Evolutionary conservation across 2,329 filamentous ascomycete species (phyloP).

Genomic region (Tolypocladium nubicola): DNA sequence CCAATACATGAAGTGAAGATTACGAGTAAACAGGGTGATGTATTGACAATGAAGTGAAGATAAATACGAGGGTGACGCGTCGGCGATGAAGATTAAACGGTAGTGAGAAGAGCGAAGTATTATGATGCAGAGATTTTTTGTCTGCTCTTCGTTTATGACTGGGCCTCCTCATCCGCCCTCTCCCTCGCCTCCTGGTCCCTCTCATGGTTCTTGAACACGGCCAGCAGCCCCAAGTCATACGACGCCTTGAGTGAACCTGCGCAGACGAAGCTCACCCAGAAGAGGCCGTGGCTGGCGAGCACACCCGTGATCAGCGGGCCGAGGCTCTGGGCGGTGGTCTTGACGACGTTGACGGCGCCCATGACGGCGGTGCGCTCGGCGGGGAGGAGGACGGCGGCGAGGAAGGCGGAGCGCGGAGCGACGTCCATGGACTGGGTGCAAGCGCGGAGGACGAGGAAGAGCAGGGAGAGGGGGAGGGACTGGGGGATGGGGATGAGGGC

Average conservation of each 20-base stretch:
- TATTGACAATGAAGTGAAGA: neutral
- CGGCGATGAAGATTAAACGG: no score
- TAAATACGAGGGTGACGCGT: neutral
- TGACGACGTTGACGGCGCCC: constrained; percentile 59
- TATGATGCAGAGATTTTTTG: neutral
- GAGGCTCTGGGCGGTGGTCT: constrained; percentile 50
- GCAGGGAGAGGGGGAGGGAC: constrained; percentile 40
- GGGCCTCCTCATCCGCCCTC: neutral
- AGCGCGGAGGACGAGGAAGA: constrained; percentile 51
- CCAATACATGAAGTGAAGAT: neutral
- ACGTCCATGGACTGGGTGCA: constrained; percentile 59
- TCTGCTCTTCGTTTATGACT: neutral
- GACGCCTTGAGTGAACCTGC: constrained; percentile 51
- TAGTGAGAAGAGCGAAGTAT: neutral
- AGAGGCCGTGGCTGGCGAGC: constrained; percentile 41
- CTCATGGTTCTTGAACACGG: constrained; percentile 11
- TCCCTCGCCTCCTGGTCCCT: neutral
- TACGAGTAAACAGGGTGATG: neutral
- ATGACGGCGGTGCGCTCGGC: constrained; percentile 61
- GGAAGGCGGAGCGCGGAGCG: constrained; percentile 58
- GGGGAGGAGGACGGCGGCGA: constrained; percentile 53
- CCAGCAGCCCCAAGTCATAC: constrained; percentile 50
- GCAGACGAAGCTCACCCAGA: constrained; percentile 53
- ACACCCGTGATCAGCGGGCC: constrained; percentile 57
- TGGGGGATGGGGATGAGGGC: constrained; percentile 49